These are phyloP conservation scores for Penicillium goetzii DNA, from an alignment of 495 filamentous ascomycete genomes.

Conservation along the genomic window DNA sequence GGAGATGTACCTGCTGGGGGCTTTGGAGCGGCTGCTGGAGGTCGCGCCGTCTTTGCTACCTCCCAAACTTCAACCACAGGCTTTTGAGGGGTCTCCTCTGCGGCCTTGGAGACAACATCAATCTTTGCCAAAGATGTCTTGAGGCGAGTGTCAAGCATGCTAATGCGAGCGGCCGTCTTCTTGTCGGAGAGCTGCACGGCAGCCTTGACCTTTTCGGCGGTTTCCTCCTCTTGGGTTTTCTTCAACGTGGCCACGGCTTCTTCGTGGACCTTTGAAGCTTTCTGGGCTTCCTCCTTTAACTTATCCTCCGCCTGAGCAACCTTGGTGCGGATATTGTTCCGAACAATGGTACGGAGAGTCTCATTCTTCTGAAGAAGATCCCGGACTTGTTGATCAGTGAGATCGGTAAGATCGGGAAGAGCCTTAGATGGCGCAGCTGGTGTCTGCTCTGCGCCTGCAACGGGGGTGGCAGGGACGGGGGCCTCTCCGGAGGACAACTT, in stretches of 20 bases:
- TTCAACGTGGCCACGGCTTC: slow-evolving; percentile 50
- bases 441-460: slow-evolving; percentile 29
- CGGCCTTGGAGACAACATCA: slow-evolving; percentile 76
- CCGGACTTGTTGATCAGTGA: slow-evolving; percentile 64
- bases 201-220: slow-evolving; percentile 49
- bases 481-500: slow-evolving; percentile 67
- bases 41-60: slow-evolving; percentile 70
- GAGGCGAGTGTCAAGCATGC: slow-evolving; percentile 75
- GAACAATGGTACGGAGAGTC: slow-evolving; percentile 66
- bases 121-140: slow-evolving; percentile 70
- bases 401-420: slow-evolving; percentile 36
- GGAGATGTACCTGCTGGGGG: slow-evolving; percentile 34
- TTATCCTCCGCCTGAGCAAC: slow-evolving; percentile 62
- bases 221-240: slow-evolving; percentile 51
- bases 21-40: slow-evolving; percentile 46
- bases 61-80: slow-evolving; percentile 86
- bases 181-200: slow-evolving; percentile 56
- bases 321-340: slow-evolving; percentile 65
- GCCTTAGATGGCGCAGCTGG: slow-evolving; percentile 46
- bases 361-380: slow-evolving; percentile 67
- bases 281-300: slow-evolving; percentile 51
- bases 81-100: slow-evolving; percentile 77
- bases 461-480: slow-evolving; percentile 37
- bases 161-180: slow-evolving; percentile 70
- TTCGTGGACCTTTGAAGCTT: slow-evolving; percentile 11